Evolutionary conservation across 345 rosid species (phyloP).

Genomic region (Ceriops decandra): DNA sequence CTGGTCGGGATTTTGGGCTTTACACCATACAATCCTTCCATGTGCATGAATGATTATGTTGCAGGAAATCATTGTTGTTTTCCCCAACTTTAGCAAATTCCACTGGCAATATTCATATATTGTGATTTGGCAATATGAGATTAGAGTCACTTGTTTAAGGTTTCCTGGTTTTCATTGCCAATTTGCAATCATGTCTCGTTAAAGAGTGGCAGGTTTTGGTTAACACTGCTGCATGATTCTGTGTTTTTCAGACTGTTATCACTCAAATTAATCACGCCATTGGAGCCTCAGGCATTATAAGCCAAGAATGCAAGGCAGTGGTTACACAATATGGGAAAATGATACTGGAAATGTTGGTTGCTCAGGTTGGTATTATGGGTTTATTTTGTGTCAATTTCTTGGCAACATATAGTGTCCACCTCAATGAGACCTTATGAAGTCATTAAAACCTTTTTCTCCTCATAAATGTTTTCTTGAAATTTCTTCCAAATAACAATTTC

Average conservation of each 20-base stretch:
- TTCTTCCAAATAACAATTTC: background rate
- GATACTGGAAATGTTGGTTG: conserved; percentile 26
- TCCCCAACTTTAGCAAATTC: background rate
- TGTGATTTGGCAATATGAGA: background rate
- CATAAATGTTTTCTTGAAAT: background rate
- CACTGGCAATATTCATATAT: background rate
- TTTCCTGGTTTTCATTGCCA: background rate
- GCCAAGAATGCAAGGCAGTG: conserved; percentile 33
- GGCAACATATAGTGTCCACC: background rate
- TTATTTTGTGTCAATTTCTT: background rate
- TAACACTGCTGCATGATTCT: conserved; percentile 5
- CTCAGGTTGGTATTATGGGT: conserved; percentile 15
- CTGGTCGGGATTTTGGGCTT: background rate
- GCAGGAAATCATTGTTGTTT: background rate
- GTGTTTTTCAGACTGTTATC: conserved; percentile 23
- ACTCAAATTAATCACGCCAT: conserved; percentile 32
- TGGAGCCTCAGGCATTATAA: conserved; percentile 32
- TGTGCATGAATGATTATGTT: background rate
- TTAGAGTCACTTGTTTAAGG: background rate
- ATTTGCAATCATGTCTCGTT: background rate
- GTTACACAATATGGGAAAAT: conserved; percentile 28
- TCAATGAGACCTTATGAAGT: background rate
- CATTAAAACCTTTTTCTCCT: background rate
- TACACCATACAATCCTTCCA: background rate
- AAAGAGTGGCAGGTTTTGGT: background rate